Evolutionary conservation across 1,284 basidiomycete species (phyloP), one percentile per base, ranked within the genome.

Genomic region (Puccinia polysora): DNA sequence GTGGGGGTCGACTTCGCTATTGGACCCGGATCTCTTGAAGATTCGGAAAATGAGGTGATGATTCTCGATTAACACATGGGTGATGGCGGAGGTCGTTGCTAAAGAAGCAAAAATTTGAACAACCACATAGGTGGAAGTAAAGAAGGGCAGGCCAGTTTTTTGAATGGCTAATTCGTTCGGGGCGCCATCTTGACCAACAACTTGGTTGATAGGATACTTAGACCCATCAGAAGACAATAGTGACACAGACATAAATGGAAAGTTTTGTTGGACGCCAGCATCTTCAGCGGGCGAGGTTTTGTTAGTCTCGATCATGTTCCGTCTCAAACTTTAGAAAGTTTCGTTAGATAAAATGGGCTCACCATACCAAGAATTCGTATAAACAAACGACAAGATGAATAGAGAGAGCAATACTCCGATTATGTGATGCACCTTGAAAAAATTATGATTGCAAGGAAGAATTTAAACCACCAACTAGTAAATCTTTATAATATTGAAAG

Each of bases 361-460:
- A 68, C 65, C 53, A 68, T 43, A 68, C 65, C 65, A 68, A 53
- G 65, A 58, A 10, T 47, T 32, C 2, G 50, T 56, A 58, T 56
- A 68, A 43, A 47, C 53, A 5, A 68, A 20, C 18, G 53, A 58
- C 10, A 56, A 58, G 52, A 45, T 40, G 14, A 68, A 55, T n/a
- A 53, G 34, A 15, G 65, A 56, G 18, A 68, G 12, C n/a, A 68
- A 23, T 12, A 56, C 36, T 28, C 52, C 65, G 23, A 43, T 23
- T 2, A 68, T 40, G 14, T 68, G 65, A 40, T 68, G 65, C n/a
- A 68, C 7, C 65, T 68, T 34, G 14, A n/a, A 15, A 3, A 53
- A 18, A 25, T n/a, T n/a, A n/a, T n/a, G n/a, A n/a, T n/a, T n/a
- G n/a, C n/a, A n/a, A n/a, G n/a, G n/a, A n/a, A n/a, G n/a, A n/a